These are phyloP conservation scores for Fraxinus cuspidata DNA, from an alignment of 257 asterid species.

Conservation along the genomic window DNA sequence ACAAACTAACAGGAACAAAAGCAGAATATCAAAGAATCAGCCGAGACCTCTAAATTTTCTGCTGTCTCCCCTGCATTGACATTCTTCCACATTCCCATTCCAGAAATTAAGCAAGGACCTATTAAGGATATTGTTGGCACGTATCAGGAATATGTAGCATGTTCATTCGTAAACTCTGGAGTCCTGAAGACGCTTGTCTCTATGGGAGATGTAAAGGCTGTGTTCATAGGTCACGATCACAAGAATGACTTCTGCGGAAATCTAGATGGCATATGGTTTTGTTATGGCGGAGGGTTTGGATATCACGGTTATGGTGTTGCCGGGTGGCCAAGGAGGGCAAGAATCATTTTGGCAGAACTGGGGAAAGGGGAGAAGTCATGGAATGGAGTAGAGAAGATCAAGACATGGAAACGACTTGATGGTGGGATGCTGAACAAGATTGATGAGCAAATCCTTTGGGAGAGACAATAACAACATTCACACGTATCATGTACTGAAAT, in stretches of 20 bases:
- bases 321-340: slow-evolving; percentile 74
- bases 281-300: slow-evolving; percentile 95
- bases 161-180: slow-evolving; percentile 67
- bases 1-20: slow-evolving; percentile 57
- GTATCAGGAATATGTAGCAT: slow-evolving; percentile 62
- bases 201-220: slow-evolving; percentile 83
- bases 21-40: slow-evolving; percentile 25
- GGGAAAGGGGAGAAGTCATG: slow-evolving; percentile 55
- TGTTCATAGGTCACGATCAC: slow-evolving; percentile 91
- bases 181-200: slow-evolving; percentile 65
- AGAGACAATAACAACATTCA: slow-evolving; percentile 29
- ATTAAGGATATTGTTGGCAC: slow-evolving; percentile 56
- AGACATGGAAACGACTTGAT: slow-evolving; percentile 85
- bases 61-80: slow-evolving; percentile 56
- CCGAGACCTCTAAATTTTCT: slow-evolving; percentile 4
- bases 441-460: slow-evolving; percentile 82
- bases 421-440: slow-evolving; percentile 63
- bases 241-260: slow-evolving; percentile 85
- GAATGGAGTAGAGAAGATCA: slow-evolving; percentile 65
- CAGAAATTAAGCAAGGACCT: slow-evolving; percentile 81
- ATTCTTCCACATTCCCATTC: slow-evolving; percentile 96
- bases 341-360: slow-evolving; percentile 74
- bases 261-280: slow-evolving; percentile 75
- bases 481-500: neutral
- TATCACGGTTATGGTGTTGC: slow-evolving; percentile 89